These are phyloP conservation scores for Candida sp. DNA, from an alignment of 1,139 yeast species.

Conservation along the genomic window DNA sequence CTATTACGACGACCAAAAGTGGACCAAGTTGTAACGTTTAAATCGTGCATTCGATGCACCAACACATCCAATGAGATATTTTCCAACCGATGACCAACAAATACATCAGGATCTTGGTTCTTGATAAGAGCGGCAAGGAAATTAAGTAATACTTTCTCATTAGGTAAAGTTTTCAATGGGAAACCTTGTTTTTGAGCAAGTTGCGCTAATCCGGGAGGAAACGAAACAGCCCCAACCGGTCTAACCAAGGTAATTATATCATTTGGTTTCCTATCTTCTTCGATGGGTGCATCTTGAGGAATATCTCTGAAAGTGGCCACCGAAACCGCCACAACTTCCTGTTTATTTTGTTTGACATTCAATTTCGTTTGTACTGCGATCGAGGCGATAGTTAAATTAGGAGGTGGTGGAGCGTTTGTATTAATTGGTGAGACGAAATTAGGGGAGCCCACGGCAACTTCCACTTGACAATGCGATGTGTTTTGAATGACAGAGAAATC, in stretches of 20 bases:
- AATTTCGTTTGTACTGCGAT: conserved; percentile 77
- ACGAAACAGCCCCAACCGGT: conserved; percentile 56
- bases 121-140: conserved; percentile 73
- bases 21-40: conserved; percentile 73
- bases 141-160: conserved; percentile 70
- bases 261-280: conserved; percentile 51
- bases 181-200: conserved; percentile 51
- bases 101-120: conserved; percentile 82
- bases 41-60: conserved; percentile 76
- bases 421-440: conserved; percentile 44
- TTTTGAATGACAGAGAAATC: conserved; percentile 59
- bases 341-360: conserved; percentile 69
- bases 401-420: conserved; percentile 57
- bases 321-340: conserved; percentile 85
- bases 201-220: conserved; percentile 73
- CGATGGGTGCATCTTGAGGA: conserved; percentile 71
- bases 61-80: conserved; percentile 75
- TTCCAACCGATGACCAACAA: conserved; percentile 85
- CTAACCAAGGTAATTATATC: conserved; percentile 70
- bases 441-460: conserved; percentile 58
- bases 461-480: conserved; percentile 80
- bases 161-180: conserved; percentile 55
- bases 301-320: conserved; percentile 63
- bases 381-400: conserved; percentile 62
- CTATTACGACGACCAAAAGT: conserved; percentile 81